phyloP scores from a whole-genome alignment of 495 filamentous ascomycete species.

The Daldinia bambusicola region DNA sequence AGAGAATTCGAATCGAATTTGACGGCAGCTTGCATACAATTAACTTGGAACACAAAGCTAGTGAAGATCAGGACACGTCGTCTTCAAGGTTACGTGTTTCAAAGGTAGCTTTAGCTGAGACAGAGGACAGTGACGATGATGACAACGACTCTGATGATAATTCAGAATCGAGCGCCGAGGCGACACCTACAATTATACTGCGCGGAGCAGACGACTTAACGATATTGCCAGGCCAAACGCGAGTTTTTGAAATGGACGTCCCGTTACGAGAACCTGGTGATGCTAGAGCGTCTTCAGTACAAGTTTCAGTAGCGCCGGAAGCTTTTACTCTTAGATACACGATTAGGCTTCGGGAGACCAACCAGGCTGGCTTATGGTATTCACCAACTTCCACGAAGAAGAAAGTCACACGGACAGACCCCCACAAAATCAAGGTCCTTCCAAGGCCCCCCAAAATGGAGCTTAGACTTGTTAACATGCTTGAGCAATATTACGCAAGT shows the following conservation, averaged over 20 bases:
- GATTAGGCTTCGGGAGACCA: conserved; percentile 62
- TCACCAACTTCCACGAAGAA: conserved; percentile 57
- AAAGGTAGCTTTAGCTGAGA: conserved; percentile 46
- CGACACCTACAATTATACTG: conserved; percentile 19
- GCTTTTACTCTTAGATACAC: conserved; percentile 75
- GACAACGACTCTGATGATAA: conserved; percentile 32
- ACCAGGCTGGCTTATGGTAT: conserved; percentile 65
- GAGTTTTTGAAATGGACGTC: conserved; percentile 75
- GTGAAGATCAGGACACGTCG: conserved; percentile 2
- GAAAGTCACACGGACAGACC: conserved; percentile 59
- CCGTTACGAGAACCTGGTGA: conserved; percentile 84
- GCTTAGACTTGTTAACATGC: conserved; percentile 68
- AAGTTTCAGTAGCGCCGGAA: conserved; percentile 68
- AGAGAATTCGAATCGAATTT: conserved; percentile 71
- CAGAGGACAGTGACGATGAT: conserved; percentile 30
- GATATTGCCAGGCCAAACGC: conserved; percentile 72
- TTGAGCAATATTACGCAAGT: conserved; percentile 81
- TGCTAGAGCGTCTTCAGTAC: conserved; percentile 71
- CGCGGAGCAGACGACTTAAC: conserved; percentile 67
- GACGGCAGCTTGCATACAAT: conserved; percentile 75
- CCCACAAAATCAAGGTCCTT: conserved; percentile 70
- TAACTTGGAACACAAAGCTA: conserved; percentile 52
- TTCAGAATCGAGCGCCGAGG: conserved; percentile 30
- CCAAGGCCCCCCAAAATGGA: conserved; percentile 94
- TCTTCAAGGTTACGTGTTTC: conserved; percentile 36